Evolutionary conservation across 73 alveolate genomes (phyloP).

Genomic region (Uronychia binucleata): DNA sequence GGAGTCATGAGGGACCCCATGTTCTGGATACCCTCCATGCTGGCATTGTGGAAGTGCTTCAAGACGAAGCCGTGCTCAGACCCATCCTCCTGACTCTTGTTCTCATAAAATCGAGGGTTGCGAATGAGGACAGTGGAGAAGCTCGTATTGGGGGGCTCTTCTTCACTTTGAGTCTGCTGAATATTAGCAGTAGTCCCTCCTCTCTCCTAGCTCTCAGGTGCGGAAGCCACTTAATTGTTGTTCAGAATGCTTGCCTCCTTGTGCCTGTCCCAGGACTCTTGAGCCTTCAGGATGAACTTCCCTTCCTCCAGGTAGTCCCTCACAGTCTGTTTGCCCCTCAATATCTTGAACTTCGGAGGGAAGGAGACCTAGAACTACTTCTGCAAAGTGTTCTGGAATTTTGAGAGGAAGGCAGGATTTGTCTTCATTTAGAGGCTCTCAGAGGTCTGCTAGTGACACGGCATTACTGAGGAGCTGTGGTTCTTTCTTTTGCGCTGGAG

Average conservation of each 20-base stretch:
- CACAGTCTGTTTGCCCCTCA: neutral
- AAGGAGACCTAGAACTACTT: neutral
- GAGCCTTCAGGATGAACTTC: neutral
- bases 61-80: neutral
- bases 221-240: no score
- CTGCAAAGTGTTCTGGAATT: neutral
- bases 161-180: neutral
- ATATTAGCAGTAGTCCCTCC: no score
- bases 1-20: no score
- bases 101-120: neutral
- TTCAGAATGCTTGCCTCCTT: no score
- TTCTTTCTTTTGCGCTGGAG: neutral
- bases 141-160: neutral
- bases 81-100: neutral
- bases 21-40: no score
- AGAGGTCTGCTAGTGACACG: neutral
- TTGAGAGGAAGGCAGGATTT: neutral
- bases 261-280: no score
- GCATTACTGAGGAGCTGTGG: neutral
- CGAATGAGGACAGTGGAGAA: no score
- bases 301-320: neutral
- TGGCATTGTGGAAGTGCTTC: neutral
- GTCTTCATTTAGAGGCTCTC: neutral
- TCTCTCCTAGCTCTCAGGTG: neutral
- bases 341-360: neutral